Percentiles rank a stretch among this genome's conserved stretches.
phyloP scores from a whole-genome alignment of 345 rosid species.

The Salix brachista region DNA sequence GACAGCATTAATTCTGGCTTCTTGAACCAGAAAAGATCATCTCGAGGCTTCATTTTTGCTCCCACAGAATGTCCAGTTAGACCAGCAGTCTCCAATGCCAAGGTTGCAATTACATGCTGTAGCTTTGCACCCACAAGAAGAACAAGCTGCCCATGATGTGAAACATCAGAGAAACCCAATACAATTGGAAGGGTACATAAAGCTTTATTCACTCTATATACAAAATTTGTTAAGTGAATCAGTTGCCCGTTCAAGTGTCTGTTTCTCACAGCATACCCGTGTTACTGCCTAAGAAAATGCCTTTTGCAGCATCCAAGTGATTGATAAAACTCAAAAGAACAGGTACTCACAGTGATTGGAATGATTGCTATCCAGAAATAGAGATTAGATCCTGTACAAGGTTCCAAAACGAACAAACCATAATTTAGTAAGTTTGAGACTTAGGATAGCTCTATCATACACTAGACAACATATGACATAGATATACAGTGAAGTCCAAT shows the following conservation, averaged over 20 bases:
- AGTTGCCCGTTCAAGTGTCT: background rate
- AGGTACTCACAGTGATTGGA: conserved; percentile 66
- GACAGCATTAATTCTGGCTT: conserved; percentile 75
- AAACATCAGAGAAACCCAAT: conserved; percentile 7
- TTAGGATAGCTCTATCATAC: background rate
- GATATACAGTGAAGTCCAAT: background rate
- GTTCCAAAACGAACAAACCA: conserved; percentile 3
- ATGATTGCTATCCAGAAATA: conserved; percentile 96
- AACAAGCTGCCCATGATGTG: conserved; percentile 47
- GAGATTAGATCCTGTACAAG: conserved; percentile 75
- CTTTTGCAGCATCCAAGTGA: background rate
- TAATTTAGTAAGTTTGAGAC: background rate
- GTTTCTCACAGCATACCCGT: background rate
- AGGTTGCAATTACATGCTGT: conserved; percentile 87
- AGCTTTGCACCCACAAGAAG: conserved; percentile 80
- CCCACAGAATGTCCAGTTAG: conserved; percentile 46
- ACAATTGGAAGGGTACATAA: background rate
- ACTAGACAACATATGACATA: background rate
- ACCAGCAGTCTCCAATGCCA: conserved; percentile 70
- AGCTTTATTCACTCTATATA: background rate
- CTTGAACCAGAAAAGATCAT: conserved; percentile 94
- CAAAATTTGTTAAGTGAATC: background rate
- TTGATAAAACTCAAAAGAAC: conserved; percentile 8
- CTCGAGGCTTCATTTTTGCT: conserved; percentile 67
- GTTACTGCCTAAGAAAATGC: background rate